Percentiles rank a stretch among this genome's conserved stretches.
Conservation (phyloP, 2,329 filamentous ascomycete genomes). For the Penicillium sp. region DNA sequence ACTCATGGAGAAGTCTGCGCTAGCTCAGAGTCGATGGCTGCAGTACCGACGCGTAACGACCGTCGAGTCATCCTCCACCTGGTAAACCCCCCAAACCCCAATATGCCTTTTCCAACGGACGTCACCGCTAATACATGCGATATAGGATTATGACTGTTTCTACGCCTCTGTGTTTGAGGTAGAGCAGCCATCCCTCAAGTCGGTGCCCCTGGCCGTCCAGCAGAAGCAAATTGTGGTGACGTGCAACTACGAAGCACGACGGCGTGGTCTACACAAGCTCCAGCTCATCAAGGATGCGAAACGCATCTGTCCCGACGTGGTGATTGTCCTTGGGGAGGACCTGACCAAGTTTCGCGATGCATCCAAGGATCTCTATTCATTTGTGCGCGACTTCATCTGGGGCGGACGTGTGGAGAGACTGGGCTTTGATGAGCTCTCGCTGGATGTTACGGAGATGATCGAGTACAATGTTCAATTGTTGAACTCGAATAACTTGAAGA, state of each 20-base stretch:
- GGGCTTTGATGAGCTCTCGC: constrained; percentile 84
- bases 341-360: constrained; percentile 82
- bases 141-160: constrained; percentile 71
- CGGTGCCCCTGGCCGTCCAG: constrained; percentile 79
- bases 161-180: constrained; percentile 91
- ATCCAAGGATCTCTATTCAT: constrained; percentile 79
- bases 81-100: constrained; percentile 53
- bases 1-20: constrained; percentile 17
- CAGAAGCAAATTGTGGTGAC: constrained; percentile 94
- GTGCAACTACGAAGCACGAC: constrained; percentile 90
- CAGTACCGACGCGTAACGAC: constrained; percentile 56
- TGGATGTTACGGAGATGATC: constrained; percentile 86
- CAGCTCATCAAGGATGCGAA: constrained; percentile 84
- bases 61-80: constrained; percentile 80
- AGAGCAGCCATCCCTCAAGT: constrained; percentile 74
- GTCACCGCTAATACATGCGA: constrained; percentile 8
- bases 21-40: constrained; percentile 25
- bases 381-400: constrained; percentile 78
- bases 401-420: constrained; percentile 77
- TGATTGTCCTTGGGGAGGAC: constrained; percentile 87
- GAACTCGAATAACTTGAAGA: constrained; percentile 66
- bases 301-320: constrained; percentile 78
- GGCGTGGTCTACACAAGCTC: constrained; percentile 71
- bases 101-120: background rate
- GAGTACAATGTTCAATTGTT: constrained; percentile 78